These are phyloP conservation scores for Monilinia laxa DNA, from an alignment of 2,329 filamentous ascomycete genomes.

Conservation along the genomic window DNA sequence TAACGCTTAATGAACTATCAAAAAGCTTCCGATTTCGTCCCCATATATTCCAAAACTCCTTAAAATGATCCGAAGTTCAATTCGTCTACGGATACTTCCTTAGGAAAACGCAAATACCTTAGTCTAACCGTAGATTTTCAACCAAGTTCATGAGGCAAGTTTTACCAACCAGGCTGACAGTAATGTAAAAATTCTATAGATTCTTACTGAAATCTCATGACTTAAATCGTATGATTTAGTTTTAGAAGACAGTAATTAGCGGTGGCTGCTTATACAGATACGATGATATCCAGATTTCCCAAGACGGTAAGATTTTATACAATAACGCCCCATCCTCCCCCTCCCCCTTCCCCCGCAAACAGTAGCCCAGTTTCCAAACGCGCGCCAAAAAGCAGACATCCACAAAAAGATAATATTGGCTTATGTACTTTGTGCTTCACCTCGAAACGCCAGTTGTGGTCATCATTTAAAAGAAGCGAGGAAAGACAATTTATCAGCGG, in stretches of 20 bases:
- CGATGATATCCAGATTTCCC: neutral
- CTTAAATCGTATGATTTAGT: neutral
- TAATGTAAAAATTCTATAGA: neutral
- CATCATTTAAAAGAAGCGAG: constrained; percentile 10
- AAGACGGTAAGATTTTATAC: neutral
- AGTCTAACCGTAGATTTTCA: constrained; percentile 5
- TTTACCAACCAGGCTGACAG: neutral
- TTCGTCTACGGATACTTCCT: neutral
- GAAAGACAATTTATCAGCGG: constrained; percentile 8
- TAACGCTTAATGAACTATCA: neutral
- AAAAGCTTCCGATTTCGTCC: neutral
- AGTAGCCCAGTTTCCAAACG: constrained; percentile 9
- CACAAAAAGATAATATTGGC: constrained; percentile 6
- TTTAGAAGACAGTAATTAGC: neutral
- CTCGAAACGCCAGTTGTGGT: constrained; percentile 16
- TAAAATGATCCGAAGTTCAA: neutral
- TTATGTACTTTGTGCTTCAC: constrained; percentile 1
- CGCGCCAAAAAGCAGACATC: constrained; percentile 14
- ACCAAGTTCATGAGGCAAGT: neutral
- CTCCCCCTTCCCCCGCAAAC: neutral
- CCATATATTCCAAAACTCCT: neutral
- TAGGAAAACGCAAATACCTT: neutral
- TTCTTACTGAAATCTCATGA: neutral
- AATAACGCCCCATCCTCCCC: neutral
- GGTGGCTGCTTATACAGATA: neutral